Percentiles rank a stretch among this genome's conserved stretches.
phyloP scores from a whole-genome alignment of 495 filamentous ascomycete species.

The Podospora fimiseda region DNA sequence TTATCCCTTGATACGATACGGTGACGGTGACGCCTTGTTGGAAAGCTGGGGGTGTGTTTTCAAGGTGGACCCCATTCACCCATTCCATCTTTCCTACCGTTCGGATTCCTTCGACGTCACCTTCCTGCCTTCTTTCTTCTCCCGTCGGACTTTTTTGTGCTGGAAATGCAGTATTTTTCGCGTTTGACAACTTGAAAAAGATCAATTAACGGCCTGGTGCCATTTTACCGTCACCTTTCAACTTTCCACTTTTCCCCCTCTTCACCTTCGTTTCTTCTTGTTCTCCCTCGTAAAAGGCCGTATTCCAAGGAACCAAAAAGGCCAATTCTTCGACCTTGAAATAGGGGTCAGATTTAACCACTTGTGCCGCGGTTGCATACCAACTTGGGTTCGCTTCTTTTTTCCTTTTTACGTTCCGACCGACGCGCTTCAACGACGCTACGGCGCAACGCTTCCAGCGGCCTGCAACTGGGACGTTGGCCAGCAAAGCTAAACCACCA shows the following conservation, averaged over 20 bases:
- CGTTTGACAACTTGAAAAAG: not conserved
- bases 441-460: not conserved
- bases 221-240: not conserved
- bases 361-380: not conserved
- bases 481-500: not conserved
- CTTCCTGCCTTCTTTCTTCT: conserved; percentile 11
- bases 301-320: not conserved
- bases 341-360: not conserved
- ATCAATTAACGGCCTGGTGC: not conserved
- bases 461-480: not conserved
- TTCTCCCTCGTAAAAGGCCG: not conserved
- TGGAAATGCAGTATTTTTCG: conserved; percentile 1
- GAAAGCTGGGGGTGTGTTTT: not conserved
- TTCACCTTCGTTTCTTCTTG: not conserved
- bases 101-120: conserved; percentile 18
- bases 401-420: not conserved
- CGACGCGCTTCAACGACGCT: not conserved
- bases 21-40: not conserved
- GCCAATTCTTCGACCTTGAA: not conserved
- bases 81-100: not conserved
- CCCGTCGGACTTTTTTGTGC: no score
- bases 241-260: not conserved
- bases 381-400: not conserved
- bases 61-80: not conserved
- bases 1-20: conserved; percentile 30